These are phyloP conservation scores for Pichia deserticola DNA, from an alignment of 805 yeast species.

Conservation along the genomic window DNA sequence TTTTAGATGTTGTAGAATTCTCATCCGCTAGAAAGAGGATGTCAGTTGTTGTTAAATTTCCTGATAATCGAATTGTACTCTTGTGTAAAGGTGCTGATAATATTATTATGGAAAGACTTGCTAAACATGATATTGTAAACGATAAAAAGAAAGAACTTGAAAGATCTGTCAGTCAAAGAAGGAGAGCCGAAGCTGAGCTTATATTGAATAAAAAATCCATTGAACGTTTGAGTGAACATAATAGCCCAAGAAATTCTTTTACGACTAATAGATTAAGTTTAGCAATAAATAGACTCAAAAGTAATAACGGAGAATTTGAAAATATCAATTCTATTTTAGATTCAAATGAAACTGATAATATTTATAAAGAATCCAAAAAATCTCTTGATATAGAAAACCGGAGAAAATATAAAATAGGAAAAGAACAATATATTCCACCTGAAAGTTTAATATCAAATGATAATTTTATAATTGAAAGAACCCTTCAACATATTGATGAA, in stretches of 20 bases:
- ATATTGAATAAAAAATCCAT: conserved; percentile 51
- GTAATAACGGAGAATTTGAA: conserved; percentile 5
- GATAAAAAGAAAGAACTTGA: conserved; percentile 60
- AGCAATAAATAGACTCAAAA: conserved; percentile 16
- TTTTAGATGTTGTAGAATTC: conserved; percentile 79
- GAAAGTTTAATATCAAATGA: conserved; percentile 63
- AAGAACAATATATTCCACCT: conserved; percentile 38
- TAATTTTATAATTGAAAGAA: conserved; percentile 70
- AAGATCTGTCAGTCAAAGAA: conserved; percentile 51
- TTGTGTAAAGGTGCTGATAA: conserved; percentile 96
- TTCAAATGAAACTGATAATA: conserved; percentile 41
- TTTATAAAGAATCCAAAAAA: conserved; percentile 44
- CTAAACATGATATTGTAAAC: conserved; percentile 49
- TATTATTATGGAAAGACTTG: conserved; percentile 69
- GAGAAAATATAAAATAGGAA: conserved; percentile 35
- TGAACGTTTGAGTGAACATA: conserved; percentile 18
- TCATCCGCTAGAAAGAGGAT: conserved; percentile 84
- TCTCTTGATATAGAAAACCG: conserved; percentile 56
- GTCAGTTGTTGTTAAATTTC: conserved; percentile 79
- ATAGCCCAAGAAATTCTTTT: conserved; percentile 6
- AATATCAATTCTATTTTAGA: conserved; percentile 18
- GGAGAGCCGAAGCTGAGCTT: conserved; percentile 68
- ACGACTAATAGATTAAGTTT: conserved; percentile 18
- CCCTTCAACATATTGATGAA: conserved; percentile 85
- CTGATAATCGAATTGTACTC: conserved; percentile 66